Conservation (phyloP, 2,329 filamentous ascomycete species). For the Pseudocercospora fuligena region DNA sequence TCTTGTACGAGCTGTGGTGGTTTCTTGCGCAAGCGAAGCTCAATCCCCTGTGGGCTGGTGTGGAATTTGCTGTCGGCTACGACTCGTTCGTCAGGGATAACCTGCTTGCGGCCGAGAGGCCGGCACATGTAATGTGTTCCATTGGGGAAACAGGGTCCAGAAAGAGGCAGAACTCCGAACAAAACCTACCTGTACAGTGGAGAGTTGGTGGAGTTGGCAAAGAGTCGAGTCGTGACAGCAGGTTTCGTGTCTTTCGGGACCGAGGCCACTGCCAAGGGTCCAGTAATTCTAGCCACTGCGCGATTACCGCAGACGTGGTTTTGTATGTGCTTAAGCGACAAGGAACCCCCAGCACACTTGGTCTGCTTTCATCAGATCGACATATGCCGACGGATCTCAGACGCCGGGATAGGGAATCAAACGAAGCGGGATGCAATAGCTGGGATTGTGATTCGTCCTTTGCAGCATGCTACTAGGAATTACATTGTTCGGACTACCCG, state of each 20-base stretch:
- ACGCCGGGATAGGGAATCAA: not conserved
- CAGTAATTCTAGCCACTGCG: not conserved
- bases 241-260: not conserved
- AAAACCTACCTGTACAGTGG: not conserved
- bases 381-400: constrained; percentile 3
- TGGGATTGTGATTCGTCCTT: not conserved
- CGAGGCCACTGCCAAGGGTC: not conserved
- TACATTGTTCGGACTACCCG: not conserved
- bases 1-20: not conserved
- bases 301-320: not conserved
- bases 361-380: not conserved
- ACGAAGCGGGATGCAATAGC: not conserved
- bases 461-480: not conserved
- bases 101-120: not conserved
- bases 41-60: not conserved
- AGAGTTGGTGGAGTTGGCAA: not conserved
- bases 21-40: not conserved
- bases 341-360: not conserved
- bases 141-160: not conserved
- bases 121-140: not conserved
- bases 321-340: constrained; percentile 4
- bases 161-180: not conserved
- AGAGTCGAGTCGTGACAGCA: not conserved
- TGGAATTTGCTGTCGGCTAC: not conserved
- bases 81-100: constrained; percentile 1